These are phyloP conservation scores for Eragrostis nindensis DNA, from an alignment of 176 grass and related monocot genomes.

Conservation along the genomic window DNA sequence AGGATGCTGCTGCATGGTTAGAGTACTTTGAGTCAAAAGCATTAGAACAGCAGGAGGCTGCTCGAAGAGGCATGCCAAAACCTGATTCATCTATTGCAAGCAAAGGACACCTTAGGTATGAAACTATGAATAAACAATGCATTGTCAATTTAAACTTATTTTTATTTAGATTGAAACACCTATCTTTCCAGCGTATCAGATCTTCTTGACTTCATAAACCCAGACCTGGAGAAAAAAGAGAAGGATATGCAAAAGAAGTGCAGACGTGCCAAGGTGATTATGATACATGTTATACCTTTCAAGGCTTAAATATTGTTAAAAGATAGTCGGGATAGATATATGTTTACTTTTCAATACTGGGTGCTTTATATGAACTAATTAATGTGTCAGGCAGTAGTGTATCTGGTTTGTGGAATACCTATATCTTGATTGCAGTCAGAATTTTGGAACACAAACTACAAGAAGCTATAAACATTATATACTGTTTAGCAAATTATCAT, in stretches of 20 bases:
- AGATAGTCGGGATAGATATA: slow-evolving; percentile 3
- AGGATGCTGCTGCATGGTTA: slow-evolving; percentile 98
- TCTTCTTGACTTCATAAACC: slow-evolving; percentile 99
- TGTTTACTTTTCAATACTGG: slow-evolving; percentile 21
- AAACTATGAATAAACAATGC: slow-evolving; percentile 68
- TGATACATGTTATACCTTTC: slow-evolving; percentile 16
- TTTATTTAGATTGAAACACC: slow-evolving; percentile 62
- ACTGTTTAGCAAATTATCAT: neutral
- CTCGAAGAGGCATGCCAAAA: slow-evolving; percentile 92
- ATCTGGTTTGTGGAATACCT: neutral
- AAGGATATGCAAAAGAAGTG: slow-evolving; percentile 78
- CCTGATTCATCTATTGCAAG: slow-evolving; percentile 98
- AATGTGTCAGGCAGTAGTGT: slow-evolving; percentile 1
- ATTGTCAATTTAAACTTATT: slow-evolving; percentile 42
- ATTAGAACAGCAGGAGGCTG: slow-evolving; percentile 89
- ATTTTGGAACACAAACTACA: neutral
- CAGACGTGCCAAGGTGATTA: slow-evolving; percentile 80
- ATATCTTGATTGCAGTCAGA: neutral
- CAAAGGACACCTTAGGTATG: slow-evolving; percentile 99
- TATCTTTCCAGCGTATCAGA: slow-evolving; percentile 93
- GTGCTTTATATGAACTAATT: slow-evolving; percentile 16
- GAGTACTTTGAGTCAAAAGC: slow-evolving; percentile 99
- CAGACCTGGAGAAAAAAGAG: slow-evolving; percentile 90
- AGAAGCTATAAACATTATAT: neutral
- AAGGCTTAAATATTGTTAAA: slow-evolving; percentile 22